Conservation (phyloP, 441 rosid genomes). For the Erodium trifolium region DNA sequence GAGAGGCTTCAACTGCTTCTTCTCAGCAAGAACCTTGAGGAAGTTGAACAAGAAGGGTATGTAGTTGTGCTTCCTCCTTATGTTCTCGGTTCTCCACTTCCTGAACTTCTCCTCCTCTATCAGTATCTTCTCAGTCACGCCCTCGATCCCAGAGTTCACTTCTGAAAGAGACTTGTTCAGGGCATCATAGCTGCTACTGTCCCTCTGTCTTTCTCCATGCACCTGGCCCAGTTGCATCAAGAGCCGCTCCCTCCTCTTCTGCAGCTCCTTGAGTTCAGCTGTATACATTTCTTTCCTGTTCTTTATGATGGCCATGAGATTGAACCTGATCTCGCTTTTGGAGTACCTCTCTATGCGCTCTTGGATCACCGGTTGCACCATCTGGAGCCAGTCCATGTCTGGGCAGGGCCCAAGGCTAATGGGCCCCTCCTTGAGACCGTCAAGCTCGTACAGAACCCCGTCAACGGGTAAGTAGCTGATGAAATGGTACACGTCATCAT, state of each 20-base stretch:
- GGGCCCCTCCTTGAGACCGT: conserved; percentile 93
- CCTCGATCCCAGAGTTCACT: conserved; percentile 65
- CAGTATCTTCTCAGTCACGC: conserved; percentile 70
- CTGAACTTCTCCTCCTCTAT: conserved; percentile 90
- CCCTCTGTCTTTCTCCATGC: conserved; percentile 26
- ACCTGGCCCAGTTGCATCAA: conserved; percentile 52
- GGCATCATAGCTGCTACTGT: conserved; percentile 17
- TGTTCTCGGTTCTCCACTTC: conserved; percentile 91
- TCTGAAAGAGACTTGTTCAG: conserved; percentile 32
- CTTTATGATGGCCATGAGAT: conserved; percentile 84
- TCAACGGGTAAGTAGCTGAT: conserved; percentile 87
- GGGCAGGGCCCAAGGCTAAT: conserved; percentile 76
- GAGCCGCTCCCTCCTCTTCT: conserved; percentile 66
- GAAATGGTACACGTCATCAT: conserved; percentile 92
- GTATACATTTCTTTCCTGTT: conserved; percentile 81
- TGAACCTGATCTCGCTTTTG: conserved; percentile 82
- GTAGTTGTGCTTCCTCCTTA: conserved; percentile 88
- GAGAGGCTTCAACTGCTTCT: conserved; percentile 95
- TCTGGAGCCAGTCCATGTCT: conserved; percentile 67
- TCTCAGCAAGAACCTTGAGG: conserved; percentile 92
- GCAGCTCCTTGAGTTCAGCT: conserved; percentile 79
- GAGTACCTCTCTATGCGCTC: conserved; percentile 85
- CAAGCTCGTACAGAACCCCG: conserved; percentile 87
- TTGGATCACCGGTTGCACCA: conserved; percentile 94
- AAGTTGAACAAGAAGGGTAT: conserved; percentile 91